Evolutionary conservation across 2,329 filamentous ascomycete genomes (phyloP), one percentile per base, ranked within the genome.

Genomic region (Ceratocystis harringtonii): DNA sequence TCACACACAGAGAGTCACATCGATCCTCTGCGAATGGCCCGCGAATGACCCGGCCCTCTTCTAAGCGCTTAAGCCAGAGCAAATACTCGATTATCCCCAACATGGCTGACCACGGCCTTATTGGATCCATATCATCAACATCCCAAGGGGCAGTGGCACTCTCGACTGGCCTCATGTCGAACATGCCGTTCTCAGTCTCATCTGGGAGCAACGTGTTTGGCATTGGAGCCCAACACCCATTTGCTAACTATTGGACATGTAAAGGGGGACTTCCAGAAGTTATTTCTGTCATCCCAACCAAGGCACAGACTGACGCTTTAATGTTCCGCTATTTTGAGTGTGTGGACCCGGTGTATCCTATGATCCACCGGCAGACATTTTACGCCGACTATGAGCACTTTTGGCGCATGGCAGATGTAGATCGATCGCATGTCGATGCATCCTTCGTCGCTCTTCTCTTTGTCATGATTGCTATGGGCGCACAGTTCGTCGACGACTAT

Each of bases 181-280:
- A 89, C 71, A 81, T 90, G 2, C 86, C 88, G 0, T 88, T 87
- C 71, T 87, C 87, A 0, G 79, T 83, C 52, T 83, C 86, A 8
- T 84, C 84, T 5, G 85, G 86, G 1, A 89, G 86, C 65, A 90
- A 89, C 69, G 86, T 91, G 65, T 92, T 92, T 72, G 88, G 88
- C n/a, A 84, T 90, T 68, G 88, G 87, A 15, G 85, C 86, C 0
- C 86, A 90, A 71, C 87, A 90, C 71, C 88, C 87, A 0, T 91
- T 91, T 72, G 85, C 87, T 71, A 92, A 92, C 72, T 92, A 92
- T 74, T 92, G 89, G 89, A 92, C 88, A 2, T 89, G 86, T 71
- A 82, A 86, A 68, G 88, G 89, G 61, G 88, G 88, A 0, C 76
- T 92, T 19, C 79, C 83, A 7, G 89, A 92, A 74, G 87, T 91